Percentiles rank a stretch among this genome's conserved stretches.
These are phyloP conservation scores for Filobasidium uniguttulatum DNA, from an alignment of 1,284 basidiomycete genomes.

Conservation along the genomic window DNA sequence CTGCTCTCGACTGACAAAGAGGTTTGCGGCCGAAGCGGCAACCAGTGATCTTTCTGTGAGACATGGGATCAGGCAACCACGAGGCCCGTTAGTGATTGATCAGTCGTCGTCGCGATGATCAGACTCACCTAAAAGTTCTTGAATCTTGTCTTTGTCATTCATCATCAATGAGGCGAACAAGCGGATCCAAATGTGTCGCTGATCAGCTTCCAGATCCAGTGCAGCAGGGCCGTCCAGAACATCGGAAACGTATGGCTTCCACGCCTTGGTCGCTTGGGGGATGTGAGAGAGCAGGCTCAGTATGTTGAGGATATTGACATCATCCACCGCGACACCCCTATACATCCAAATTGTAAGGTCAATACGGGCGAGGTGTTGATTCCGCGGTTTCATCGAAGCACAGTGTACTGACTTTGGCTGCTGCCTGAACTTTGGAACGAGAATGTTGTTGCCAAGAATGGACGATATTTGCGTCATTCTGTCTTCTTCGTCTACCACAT, in stretches of 20 bases:
- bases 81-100: neutral
- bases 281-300: slow-evolving; percentile 66
- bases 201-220: slow-evolving; percentile 49
- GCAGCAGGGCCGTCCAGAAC: slow-evolving; percentile 72
- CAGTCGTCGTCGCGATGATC: neutral
- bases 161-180: slow-evolving; percentile 70
- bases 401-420: slow-evolving; percentile 13
- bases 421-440: slow-evolving; percentile 54
- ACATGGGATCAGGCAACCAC: neutral
- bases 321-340: neutral
- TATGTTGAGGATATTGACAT: slow-evolving; percentile 42
- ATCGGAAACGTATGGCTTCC: slow-evolving; percentile 68
- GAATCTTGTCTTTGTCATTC: slow-evolving; percentile 71
- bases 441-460: slow-evolving; percentile 73
- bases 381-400: no score
- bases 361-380: neutral
- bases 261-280: slow-evolving; percentile 65
- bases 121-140: slow-evolving; percentile 60
- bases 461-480: slow-evolving; percentile 62
- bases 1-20: slow-evolving; percentile 89
- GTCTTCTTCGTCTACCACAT: slow-evolving; percentile 73
- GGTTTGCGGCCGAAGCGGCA: slow-evolving; percentile 48
- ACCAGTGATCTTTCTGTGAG: slow-evolving; percentile 66
- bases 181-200: slow-evolving; percentile 52
- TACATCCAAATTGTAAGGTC: no score